Base-by-base conservation (phyloP, 768 basidiomycete species). In the Mycena indigotica region DNA sequence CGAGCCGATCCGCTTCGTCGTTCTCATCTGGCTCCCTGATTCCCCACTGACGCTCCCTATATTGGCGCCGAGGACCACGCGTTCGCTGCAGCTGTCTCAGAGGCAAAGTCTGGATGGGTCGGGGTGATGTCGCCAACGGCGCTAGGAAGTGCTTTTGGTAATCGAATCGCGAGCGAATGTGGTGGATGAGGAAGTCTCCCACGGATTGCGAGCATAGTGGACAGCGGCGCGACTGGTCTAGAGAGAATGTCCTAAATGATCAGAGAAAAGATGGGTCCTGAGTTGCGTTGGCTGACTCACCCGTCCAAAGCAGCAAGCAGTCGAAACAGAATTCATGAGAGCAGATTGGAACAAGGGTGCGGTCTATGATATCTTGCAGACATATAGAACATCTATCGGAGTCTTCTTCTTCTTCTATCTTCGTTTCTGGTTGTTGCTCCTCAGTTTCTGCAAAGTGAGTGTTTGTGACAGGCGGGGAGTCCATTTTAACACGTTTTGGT, bases 281-380 rank as follows among this genome's bases (percentile, higher is more conserved):
- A 26, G 23, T 29, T 30, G 30, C 39, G 35, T 10, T 41, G 19
- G 25, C n/a, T 21, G n/a, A 74, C 81, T 63, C 58, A 91, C 91
- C 87, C 52, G 89, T 83, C 95, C 94, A 96, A 1, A 94, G 73
- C 46, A 89, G 75, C 23, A 97, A 79, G 69, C 95, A 98, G 55
- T 92, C 90, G 63, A 96, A 96, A 66, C 95, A 98, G 67, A 95
- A 95, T 67, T 91, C 89, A 76, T 98, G 95, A 2, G 91, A 89
- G 71, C 95, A 97, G 6, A 77, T 80, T 1, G 93, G 91, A 24
- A 96, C 77, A 35, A 95, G 80, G 0, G 94, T 89, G 44, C 89
- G 77, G 73, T 97, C 93, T 15, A 80, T 75, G 51, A 95, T 76
- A 12, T 75, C 58, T 65, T 95, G 91, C 23, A 98, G 76, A 66